Percentiles rank a stretch among this genome's conserved stretches.
Conservation (phyloP, 345 rosid species). For the Boechera stricta region DNA sequence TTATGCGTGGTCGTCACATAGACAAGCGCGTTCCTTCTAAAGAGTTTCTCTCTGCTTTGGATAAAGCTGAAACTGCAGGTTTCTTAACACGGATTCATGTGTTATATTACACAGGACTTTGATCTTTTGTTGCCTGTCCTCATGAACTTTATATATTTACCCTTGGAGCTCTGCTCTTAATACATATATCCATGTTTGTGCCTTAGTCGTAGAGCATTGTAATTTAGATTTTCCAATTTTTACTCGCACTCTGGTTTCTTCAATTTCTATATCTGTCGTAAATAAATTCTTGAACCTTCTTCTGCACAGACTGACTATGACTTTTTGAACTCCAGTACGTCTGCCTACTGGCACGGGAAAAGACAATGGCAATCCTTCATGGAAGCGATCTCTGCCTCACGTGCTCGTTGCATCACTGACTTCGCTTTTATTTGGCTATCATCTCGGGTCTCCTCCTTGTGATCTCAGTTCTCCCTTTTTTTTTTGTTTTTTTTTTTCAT, state of each 20-base stretch:
- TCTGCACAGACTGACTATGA: slow-evolving; percentile 35
- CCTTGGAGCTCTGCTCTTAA: slow-evolving; percentile 1
- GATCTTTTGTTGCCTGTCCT: slow-evolving; percentile 12
- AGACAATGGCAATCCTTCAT: slow-evolving; percentile 71
- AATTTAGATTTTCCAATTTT: neutral
- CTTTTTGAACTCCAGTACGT: slow-evolving; percentile 50
- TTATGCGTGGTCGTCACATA: slow-evolving; percentile 75
- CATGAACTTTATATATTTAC: too few relatives aligned
- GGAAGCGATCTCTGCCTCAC: slow-evolving; percentile 85
- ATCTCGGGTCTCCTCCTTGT: slow-evolving; percentile 68
- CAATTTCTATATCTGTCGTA: neutral
- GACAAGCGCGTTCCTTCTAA: slow-evolving; percentile 68
- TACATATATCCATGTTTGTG: neutral
- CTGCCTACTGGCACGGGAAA: slow-evolving; percentile 59
- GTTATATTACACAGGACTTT: neutral
- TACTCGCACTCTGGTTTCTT: slow-evolving; percentile 1
- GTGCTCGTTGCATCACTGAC: slow-evolving; percentile 75
- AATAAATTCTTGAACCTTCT: neutral
- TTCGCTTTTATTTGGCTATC: slow-evolving; percentile 88
- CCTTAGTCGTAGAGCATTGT: neutral
- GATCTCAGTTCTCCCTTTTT: slow-evolving; percentile 13
- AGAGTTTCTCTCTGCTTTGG: slow-evolving; percentile 52
- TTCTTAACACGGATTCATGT: neutral
- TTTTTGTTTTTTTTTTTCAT: slow-evolving; percentile 20
- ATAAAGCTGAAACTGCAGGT: slow-evolving; percentile 67